Percentiles rank a stretch among this genome's conserved stretches.
Conservation (phyloP, 2,329 filamentous ascomycete genomes). For the Diaporthe sp. region DNA sequence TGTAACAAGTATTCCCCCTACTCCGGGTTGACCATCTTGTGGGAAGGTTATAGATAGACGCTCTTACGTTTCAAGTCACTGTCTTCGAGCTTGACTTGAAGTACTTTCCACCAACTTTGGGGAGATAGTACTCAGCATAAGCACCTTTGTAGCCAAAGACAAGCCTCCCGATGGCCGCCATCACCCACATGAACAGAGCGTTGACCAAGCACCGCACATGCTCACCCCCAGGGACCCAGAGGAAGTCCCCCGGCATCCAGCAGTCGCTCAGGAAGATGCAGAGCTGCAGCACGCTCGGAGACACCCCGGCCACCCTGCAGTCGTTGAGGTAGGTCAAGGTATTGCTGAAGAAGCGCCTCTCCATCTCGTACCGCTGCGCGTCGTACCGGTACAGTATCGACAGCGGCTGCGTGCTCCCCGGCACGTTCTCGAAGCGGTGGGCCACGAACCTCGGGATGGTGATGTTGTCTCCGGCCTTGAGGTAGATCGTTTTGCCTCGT, state of each 20-base stretch:
- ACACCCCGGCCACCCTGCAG: not conserved
- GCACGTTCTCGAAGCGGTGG: slow-evolving; percentile 12
- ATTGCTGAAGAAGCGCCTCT: slow-evolving; percentile 24
- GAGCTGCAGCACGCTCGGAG: slow-evolving; percentile 5
- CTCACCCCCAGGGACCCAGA: slow-evolving; percentile 12
- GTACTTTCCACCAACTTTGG: not conserved
- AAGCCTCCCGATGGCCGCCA: not conserved
- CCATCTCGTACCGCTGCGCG: slow-evolving; percentile 22
- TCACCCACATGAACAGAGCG: not conserved
- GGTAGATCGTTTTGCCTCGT: slow-evolving; percentile 6
- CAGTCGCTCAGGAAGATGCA: slow-evolving; percentile 14
- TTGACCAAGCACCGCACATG: slow-evolving; percentile 4
- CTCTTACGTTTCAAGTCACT: not conserved
- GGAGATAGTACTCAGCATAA: slow-evolving; percentile 1
- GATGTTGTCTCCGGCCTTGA: slow-evolving; percentile 17
- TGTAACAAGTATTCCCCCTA: too few species aligned
- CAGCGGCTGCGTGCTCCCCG: slow-evolving; percentile 19
- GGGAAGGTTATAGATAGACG: not conserved
- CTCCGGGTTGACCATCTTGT: not conserved
- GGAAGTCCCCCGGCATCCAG: slow-evolving; percentile 12
- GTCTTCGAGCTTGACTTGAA: not conserved
- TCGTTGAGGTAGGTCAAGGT: slow-evolving; percentile 19
- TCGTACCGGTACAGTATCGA: slow-evolving; percentile 18
- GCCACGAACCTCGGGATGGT: slow-evolving; percentile 13
- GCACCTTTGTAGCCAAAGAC: not conserved